A percentile compares a stretch with the other conserved stretches of the same genome.
These are phyloP conservation scores for Colletotrichum noveboracense DNA, from an alignment of 2,329 filamentous ascomycete genomes.

Conservation along the genomic window DNA sequence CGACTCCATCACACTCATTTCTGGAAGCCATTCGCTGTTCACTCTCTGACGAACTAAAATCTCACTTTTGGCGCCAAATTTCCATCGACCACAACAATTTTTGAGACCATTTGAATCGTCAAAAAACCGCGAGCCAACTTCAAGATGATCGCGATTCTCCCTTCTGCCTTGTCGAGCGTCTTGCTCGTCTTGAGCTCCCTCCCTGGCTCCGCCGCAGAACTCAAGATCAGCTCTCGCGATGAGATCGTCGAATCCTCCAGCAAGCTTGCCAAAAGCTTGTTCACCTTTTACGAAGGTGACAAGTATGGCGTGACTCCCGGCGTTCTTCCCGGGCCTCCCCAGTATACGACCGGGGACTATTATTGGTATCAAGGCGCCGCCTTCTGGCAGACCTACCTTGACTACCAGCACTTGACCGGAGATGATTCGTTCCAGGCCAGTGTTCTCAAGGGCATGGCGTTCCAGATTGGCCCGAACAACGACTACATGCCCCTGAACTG, in stretches of 20 bases:
- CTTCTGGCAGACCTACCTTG: conserved; percentile 38
- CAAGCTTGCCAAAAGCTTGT: conserved; percentile 31
- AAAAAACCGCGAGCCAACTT: no score
- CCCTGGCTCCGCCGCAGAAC: not conserved
- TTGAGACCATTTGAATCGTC: fast-evolving
- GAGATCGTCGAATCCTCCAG: conserved; percentile 24
- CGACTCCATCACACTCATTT: not conserved
- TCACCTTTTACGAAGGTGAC: conserved; percentile 35
- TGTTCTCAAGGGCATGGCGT: conserved; percentile 47
- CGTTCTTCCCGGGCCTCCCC: conserved; percentile 29
- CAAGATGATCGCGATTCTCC: not conserved
- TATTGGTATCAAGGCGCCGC: conserved; percentile 38
- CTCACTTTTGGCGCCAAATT: not conserved
- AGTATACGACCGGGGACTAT: conserved; percentile 31
- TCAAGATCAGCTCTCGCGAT: conserved; percentile 10
- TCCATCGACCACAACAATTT: not conserved
- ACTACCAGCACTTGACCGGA: conserved; percentile 45
- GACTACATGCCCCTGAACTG: conserved; percentile 56
- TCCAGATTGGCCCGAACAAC: conserved; percentile 50
- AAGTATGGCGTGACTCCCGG: conserved; percentile 32
- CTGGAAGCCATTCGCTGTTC: fast-evolving
- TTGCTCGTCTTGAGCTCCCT: not conserved
- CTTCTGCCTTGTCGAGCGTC: not conserved
- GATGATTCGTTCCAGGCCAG: conserved; percentile 58
- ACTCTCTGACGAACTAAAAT: not conserved